Evolutionary conservation across 1,284 basidiomycete species (phyloP).

Genomic region (Xanthoconium separans): DNA sequence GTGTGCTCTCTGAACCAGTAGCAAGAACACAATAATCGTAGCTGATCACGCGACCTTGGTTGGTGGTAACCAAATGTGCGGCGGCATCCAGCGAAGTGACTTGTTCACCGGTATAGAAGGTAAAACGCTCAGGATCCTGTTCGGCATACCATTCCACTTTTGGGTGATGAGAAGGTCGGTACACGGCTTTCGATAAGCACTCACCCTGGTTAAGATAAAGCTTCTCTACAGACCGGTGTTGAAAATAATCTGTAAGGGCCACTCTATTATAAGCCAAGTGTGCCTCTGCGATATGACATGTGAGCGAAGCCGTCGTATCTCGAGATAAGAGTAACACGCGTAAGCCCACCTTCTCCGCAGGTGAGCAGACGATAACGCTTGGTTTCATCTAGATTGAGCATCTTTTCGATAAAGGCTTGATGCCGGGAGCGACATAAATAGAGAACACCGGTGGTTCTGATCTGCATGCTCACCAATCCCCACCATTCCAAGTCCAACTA

Average conservation of each 20-base stretch:
- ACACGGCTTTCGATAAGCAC: slow-evolving; percentile 7
- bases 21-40: slow-evolving; percentile 71
- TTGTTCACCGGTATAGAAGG: slow-evolving; percentile 54
- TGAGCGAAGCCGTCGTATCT: slow-evolving; percentile 5
- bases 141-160: slow-evolving; percentile 58
- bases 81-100: slow-evolving; percentile 49
- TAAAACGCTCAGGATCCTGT: slow-evolving; percentile 52
- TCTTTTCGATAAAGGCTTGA: slow-evolving; percentile 66
- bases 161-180: not conserved
- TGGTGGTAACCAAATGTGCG: slow-evolving; percentile 47
- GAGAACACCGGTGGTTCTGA: not conserved
- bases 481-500: slow-evolving; percentile 71
- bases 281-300: slow-evolving; percentile 12
- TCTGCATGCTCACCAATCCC: slow-evolving; percentile 48
- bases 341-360: slow-evolving; percentile 53
- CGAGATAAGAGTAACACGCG: slow-evolving; percentile 2
- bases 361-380: slow-evolving; percentile 57
- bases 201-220: slow-evolving; percentile 61
- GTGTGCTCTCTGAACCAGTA: slow-evolving; percentile 66
- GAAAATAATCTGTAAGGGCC: slow-evolving; percentile 64
- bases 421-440: slow-evolving; percentile 5
- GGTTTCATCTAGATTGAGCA: slow-evolving; percentile 52
- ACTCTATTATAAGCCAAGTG: slow-evolving; percentile 50
- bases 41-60: slow-evolving; percentile 45
- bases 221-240: slow-evolving; percentile 61